A percentile compares a stretch with the other conserved stretches of the same genome.
Evolutionary conservation across 305 asterid species (phyloP).

Genomic region (Euphrasia arctica): DNA sequence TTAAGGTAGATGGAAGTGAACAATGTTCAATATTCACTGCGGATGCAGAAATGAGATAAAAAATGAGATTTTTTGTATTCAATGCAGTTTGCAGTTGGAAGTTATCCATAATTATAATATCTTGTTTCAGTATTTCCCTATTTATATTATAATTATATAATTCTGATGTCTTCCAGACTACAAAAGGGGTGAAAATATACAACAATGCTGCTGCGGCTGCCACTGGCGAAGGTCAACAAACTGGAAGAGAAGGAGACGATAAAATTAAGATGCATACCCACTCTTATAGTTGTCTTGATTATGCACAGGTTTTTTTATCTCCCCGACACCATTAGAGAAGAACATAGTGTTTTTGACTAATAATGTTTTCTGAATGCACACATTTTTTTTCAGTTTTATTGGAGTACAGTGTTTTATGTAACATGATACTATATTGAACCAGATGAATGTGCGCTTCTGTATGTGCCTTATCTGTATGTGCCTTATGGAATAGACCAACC

Average conservation of each 20-base stretch:
- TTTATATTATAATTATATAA: neutral
- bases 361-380: constrained; percentile 8
- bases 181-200: constrained; percentile 86
- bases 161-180: constrained; percentile 48
- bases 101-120: constrained; percentile 1
- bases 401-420: constrained; percentile 10
- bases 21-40: no score
- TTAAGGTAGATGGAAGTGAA: no score
- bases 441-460: neutral
- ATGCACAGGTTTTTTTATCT: constrained; percentile 74
- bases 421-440: neutral
- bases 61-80: no score
- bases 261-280: constrained; percentile 90
- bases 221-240: constrained; percentile 53
- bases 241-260: constrained; percentile 85
- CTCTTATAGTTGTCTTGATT: constrained; percentile 93
- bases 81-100: neutral
- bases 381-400: neutral
- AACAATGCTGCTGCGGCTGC: constrained; percentile 89
- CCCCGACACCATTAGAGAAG: constrained; percentile 17
- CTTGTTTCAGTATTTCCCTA: constrained; percentile 8
- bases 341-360: constrained; percentile 15
- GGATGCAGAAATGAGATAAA: no score
- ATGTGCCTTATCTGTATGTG: neutral
- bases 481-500: constrained; percentile 1